Percentiles rank a stretch among this genome's conserved stretches.
Evolutionary conservation across 2,329 filamentous ascomycete genomes (phyloP).

Genomic region (Monilinia aucupariae): DNA sequence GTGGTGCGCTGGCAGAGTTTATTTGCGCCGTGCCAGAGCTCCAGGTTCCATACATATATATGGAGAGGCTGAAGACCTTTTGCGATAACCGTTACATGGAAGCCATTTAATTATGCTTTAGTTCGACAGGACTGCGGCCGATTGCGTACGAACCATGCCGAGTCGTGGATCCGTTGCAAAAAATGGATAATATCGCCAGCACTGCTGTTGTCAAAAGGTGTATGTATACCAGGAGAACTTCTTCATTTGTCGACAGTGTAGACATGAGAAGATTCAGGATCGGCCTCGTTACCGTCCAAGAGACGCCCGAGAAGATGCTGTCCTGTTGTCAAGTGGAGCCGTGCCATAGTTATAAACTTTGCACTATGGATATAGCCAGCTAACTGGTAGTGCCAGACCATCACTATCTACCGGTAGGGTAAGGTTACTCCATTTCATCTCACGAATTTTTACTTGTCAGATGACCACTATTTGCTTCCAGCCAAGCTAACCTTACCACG

Average conservation of each 20-base stretch:
- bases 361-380: too few species aligned
- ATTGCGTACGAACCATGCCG: not conserved
- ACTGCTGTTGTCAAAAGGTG: too few species aligned
- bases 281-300: too few species aligned
- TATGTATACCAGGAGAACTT: too few species aligned
- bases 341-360: too few species aligned
- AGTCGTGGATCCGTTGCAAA: not conserved
- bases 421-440: too few species aligned
- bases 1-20: constrained; percentile 1
- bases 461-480: not conserved
- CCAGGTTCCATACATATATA: not conserved
- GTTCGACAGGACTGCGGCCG: not conserved
- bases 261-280: not conserved
- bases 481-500: not conserved
- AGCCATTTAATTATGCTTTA: not conserved
- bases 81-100: not conserved
- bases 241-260: not conserved
- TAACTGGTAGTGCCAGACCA: not conserved
- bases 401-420: not conserved
- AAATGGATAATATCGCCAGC: not conserved
- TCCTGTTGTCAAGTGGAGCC: too few species aligned
- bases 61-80: not conserved
- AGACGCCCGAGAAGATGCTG: too few species aligned
- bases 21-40: too few species aligned
- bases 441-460: not conserved